Conservation (phyloP, 2,329 filamentous ascomycete genomes). For the Microcera coccophila region DNA sequence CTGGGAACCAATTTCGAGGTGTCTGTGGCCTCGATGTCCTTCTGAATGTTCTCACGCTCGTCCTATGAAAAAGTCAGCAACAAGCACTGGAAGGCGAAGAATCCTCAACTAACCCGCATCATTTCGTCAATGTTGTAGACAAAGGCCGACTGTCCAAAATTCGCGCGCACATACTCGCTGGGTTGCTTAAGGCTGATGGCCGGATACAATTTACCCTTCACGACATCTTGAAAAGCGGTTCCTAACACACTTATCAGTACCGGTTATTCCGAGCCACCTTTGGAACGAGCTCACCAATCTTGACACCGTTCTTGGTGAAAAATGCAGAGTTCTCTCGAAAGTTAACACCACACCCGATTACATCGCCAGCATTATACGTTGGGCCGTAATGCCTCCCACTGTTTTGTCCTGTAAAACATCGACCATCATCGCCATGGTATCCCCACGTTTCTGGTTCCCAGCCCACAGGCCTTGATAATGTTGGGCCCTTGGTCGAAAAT, state of each 20-base stretch:
- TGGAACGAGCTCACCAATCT: conserved; percentile 44
- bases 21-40: conserved; percentile 56
- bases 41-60: conserved; percentile 56
- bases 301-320: conserved; percentile 62
- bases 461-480: conserved; percentile 55
- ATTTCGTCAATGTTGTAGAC: conserved; percentile 86
- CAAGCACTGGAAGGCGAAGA: neutral
- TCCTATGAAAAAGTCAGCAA: conserved; percentile 39
- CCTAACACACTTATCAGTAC: conserved; percentile 45
- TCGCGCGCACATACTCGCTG: conserved; percentile 58
- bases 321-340: conserved; percentile 62
- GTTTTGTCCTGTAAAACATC: conserved; percentile 55
- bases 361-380: conserved; percentile 52
- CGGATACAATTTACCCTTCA: conserved; percentile 61
- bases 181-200: conserved; percentile 62
- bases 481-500: conserved; percentile 53
- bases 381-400: conserved; percentile 56
- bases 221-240: conserved; percentile 65
- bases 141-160: conserved; percentile 73
- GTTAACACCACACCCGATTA: conserved; percentile 63
- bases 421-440: conserved; percentile 66
- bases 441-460: conserved; percentile 68
- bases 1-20: conserved; percentile 59
- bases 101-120: conserved; percentile 59
- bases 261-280: neutral